These are phyloP conservation scores for Artemisia annua DNA, from an alignment of 129 eudicot species.

Conservation along the genomic window DNA sequence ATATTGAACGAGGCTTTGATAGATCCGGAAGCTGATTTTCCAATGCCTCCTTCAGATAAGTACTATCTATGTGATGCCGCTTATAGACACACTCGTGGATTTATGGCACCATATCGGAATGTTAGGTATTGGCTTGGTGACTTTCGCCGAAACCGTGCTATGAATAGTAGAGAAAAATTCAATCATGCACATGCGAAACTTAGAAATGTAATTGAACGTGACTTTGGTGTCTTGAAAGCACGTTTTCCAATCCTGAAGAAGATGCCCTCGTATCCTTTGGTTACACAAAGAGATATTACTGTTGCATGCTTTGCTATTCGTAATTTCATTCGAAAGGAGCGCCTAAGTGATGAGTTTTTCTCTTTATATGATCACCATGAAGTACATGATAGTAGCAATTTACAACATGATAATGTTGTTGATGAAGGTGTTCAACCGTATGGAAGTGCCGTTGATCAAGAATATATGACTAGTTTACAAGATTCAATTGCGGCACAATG, in stretches of 20 bases:
- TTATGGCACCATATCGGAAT: no score
- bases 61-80: no score
- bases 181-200: not conserved
- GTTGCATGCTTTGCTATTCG: not conserved
- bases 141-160: not conserved
- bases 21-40: not conserved
- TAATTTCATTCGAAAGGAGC: not conserved
- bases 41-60: not conserved
- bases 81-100: no score
- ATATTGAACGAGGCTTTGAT: not conserved
- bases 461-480: no score
- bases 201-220: not conserved
- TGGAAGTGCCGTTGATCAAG: not conserved
- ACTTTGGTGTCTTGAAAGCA: not conserved
- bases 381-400: not conserved
- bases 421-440: not conserved
- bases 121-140: not conserved
- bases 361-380: not conserved
- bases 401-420: not conserved
- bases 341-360: not conserved
- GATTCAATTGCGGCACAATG: not conserved
- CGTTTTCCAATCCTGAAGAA: not conserved
- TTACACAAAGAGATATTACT: not conserved
- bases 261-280: not conserved
- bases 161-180: not conserved